These are phyloP conservation scores for Scolecobasidium constrictum DNA, from an alignment of 2,329 filamentous ascomycete genomes.

Conservation along the genomic window DNA sequence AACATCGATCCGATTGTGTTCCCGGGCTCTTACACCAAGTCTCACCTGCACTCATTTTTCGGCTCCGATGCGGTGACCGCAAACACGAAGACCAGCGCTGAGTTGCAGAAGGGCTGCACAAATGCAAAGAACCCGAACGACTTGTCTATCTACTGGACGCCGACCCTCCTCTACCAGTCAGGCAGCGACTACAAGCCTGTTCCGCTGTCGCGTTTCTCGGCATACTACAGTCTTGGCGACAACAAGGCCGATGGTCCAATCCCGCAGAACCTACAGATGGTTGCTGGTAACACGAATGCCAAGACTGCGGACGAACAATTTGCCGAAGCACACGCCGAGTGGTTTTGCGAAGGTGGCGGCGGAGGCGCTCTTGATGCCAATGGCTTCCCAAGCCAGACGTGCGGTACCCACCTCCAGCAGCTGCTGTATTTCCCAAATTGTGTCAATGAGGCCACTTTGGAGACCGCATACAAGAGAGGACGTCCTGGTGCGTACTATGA, in stretches of 20 bases:
- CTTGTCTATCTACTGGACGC: slow-evolving; percentile 34
- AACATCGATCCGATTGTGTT: slow-evolving; percentile 35
- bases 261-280: slow-evolving; percentile 31
- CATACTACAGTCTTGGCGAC: slow-evolving; percentile 40
- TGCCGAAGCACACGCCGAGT: too few relatives aligned
- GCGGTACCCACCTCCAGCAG: slow-evolving; percentile 33
- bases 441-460: slow-evolving; percentile 26
- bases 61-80: slow-evolving; percentile 32
- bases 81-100: slow-evolving; percentile 25
- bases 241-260: slow-evolving; percentile 33
- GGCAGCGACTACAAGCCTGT: slow-evolving; percentile 24
- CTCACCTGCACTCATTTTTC: slow-evolving; percentile 35
- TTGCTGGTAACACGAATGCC: slow-evolving; percentile 30
- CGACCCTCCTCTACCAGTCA: slow-evolving; percentile 29
- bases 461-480: slow-evolving; percentile 22
- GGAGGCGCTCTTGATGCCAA: too few relatives aligned
- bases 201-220: slow-evolving; percentile 29
- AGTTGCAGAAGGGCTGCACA: slow-evolving; percentile 34
- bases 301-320: slow-evolving; percentile 20
- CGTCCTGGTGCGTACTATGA: too few relatives aligned
- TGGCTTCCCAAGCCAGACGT: slow-evolving; percentile 28
- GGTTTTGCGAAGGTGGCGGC: too few relatives aligned
- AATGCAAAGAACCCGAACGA: slow-evolving; percentile 37
- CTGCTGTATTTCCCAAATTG: slow-evolving; percentile 36
- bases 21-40: slow-evolving; percentile 29